phyloP scores from a whole-genome alignment of 257 asterid genomes.

The Plantago elongata region DNA sequence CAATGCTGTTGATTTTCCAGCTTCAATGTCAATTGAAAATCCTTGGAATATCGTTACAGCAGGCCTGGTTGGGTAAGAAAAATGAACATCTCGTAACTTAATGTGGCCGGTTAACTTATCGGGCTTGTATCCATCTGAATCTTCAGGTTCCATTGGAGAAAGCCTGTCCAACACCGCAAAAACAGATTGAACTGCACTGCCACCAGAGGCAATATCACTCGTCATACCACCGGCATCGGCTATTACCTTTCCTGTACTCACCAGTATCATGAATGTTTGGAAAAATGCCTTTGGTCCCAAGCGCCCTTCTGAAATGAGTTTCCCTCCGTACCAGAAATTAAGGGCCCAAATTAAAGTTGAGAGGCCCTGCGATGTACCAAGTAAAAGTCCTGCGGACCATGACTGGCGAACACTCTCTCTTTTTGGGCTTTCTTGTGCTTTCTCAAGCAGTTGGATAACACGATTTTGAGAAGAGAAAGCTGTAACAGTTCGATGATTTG shows the following conservation, averaged over 20 bases:
- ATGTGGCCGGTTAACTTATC: slow-evolving; percentile 34
- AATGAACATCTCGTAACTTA: slow-evolving; percentile 39
- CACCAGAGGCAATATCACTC: slow-evolving; percentile 51
- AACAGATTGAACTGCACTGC: slow-evolving; percentile 47
- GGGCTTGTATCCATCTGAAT: slow-evolving; percentile 37
- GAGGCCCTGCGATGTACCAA: slow-evolving; percentile 50
- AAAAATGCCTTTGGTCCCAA: slow-evolving; percentile 44
- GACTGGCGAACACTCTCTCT: slow-evolving; percentile 52
- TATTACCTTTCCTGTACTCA: slow-evolving; percentile 65
- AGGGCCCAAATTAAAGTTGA: slow-evolving; percentile 48
- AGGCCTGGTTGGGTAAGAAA: slow-evolving; percentile 49
- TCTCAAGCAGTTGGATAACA: slow-evolving; percentile 42
- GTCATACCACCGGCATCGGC: slow-evolving; percentile 65
- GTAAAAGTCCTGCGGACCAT: slow-evolving; percentile 55
- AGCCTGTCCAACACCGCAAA: slow-evolving; percentile 45
- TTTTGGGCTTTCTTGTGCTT: slow-evolving; percentile 48
- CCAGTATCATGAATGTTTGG: slow-evolving; percentile 50
- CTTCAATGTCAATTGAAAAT: slow-evolving; percentile 43
- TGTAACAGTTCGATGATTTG: slow-evolving; percentile 50
- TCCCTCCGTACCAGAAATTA: slow-evolving; percentile 60
- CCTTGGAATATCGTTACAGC: slow-evolving; percentile 35
- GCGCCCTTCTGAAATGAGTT: slow-evolving; percentile 34
- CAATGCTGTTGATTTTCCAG: slow-evolving; percentile 58
- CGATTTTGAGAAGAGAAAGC: slow-evolving; percentile 49
- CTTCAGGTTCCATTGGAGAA: slow-evolving; percentile 48